Evolutionary conservation across 2,329 filamentous ascomycete species (phyloP), one percentile per base, ranked within the genome.

Genomic region (Colletotrichum echinochloae): DNA sequence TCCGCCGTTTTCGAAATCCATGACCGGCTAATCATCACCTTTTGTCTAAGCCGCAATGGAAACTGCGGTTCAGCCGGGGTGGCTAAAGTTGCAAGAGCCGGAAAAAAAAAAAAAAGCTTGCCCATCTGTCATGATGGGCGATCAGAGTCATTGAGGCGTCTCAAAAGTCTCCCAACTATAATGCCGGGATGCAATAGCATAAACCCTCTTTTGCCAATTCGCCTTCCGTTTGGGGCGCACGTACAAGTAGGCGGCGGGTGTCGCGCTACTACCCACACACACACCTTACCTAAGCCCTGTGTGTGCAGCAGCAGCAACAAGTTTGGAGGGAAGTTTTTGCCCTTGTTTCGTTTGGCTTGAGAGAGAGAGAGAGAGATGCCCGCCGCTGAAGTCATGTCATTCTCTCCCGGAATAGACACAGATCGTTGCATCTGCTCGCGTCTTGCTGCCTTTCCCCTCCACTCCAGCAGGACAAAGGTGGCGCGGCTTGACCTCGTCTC

Each of bases 311-410:
- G n/a, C n/a, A n/a, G n/a, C n/a, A n/a, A n/a, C n/a, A n/a, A n/a
- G n/a, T n/a, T n/a, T n/a, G n/a, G n/a, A 8, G 30, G 64, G 64
- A 63, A 70, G 64, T 54, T 68, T 70, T 70, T 70, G 64, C 68
- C 68, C 64, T 62, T 67, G 64, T 70, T 67, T 70, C 67, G 67
- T 67, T 70, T 70, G 57, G 39, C 48, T 51, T 46, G 12, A 33
- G 26, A 16, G 35, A 37, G n/a, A 23, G 7, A 44, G 18, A 18
- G 41, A n/a, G n/a, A n/a, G n/a, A n/a, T 18, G 35, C 63, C 28
- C 20, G 35, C 26, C 35, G 44, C 55, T 28, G 48, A n/a, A n/a
- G n/a, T n/a, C n/a, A n/a, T n/a, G n/a, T n/a, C n/a, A 18, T 37
- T 49, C 30, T 30, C 49, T 49, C 61, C 30, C 20, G 55, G 33